Evolutionary conservation across 1,284 basidiomycete species (phyloP), one percentile per base, ranked within the genome.

Genomic region (Psilocybe mexicana): DNA sequence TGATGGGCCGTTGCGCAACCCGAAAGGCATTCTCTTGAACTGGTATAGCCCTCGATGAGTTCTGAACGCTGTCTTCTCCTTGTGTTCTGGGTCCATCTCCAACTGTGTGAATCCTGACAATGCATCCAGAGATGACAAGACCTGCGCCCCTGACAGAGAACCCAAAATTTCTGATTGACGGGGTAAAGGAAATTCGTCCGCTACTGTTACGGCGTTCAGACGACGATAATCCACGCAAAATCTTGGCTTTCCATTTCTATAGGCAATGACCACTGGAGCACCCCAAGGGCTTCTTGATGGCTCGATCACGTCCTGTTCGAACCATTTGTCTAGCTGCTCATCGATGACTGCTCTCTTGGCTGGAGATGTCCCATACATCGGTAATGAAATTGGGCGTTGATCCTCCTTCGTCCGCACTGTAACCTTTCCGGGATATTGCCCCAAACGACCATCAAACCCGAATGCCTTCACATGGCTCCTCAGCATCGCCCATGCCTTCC

Each of bases 111-210:
- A 79, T 8, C 77, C 74, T 0, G 75, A 64, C 3, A 76, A 59
- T 0, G 75, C 74, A 60, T 79, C 76, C 7, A 78, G 59, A 0
- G 73, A 67, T 1, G 73, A 69, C 2, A 78, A 60, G 8, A 66
- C 70, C 57, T 73, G 67, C 6, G 70, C 59, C 2, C 75, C 75
- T 0, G 66, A 62, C 0, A 79, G 61, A 0, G 70, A 59, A 36
- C 70, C 67, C 0, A 79, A 45, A 25, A 78, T 78, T 25, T 77
- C 74, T 2, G 64, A 58, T 52, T 76, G 74, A 33, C 68, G 52
- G 0, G 76, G 76, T 7, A 80, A 65, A 0, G 75, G 77, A 60
- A 74, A 79, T 60, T 78, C 72, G 59, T 79, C 75, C 0, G 71
- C 65, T 0, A 55, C 60, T 10, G 47, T 54, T 18, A 55, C 5